Percentiles rank a stretch among this genome's conserved stretches.
These are phyloP conservation scores for Mycena galopus DNA, from an alignment of 768 basidiomycete species.

Conservation along the genomic window DNA sequence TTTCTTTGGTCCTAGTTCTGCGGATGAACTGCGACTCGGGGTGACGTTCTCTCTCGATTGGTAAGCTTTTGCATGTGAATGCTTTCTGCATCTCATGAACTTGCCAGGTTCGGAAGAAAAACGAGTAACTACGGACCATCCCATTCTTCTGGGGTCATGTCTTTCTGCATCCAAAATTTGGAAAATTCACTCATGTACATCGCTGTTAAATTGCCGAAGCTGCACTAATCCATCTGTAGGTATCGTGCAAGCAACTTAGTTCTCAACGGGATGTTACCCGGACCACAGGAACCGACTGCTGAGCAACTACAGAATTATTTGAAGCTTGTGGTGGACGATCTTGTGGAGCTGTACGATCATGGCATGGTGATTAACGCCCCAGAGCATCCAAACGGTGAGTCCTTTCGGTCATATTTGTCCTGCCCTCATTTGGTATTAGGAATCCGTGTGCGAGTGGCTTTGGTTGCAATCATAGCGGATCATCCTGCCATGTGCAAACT, in stretches of 20 bases:
- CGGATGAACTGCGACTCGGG: constrained; percentile 37
- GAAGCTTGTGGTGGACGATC: not conserved
- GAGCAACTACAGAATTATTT: not conserved
- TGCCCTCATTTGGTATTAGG: not conserved
- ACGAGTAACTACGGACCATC: constrained; percentile 37
- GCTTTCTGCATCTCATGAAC: not conserved
- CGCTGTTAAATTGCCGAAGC: not conserved
- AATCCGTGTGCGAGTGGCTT: constrained; percentile 13
- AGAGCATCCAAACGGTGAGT: not conserved
- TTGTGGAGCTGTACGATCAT: not conserved
- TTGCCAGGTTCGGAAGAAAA: constrained; percentile 29
- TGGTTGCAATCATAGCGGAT: constrained; percentile 32
- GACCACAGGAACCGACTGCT: not conserved
- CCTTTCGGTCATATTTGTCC: not conserved
- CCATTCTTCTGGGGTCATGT: constrained; percentile 39
- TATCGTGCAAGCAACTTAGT: not conserved
- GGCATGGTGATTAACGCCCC: not conserved
- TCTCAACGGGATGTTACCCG: not conserved
- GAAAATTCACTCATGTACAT: too few relatives aligned
- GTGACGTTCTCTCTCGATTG: constrained; percentile 37
- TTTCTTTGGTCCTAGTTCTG: constrained; percentile 21
- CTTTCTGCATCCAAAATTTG: constrained; percentile 34
- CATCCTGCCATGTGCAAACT: constrained; percentile 40
- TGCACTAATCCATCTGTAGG: not conserved
- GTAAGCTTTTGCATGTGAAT: constrained; percentile 6